These are phyloP conservation scores for Aspergillus panamensis DNA, from an alignment of 495 filamentous ascomycete species.

Conservation along the genomic window DNA sequence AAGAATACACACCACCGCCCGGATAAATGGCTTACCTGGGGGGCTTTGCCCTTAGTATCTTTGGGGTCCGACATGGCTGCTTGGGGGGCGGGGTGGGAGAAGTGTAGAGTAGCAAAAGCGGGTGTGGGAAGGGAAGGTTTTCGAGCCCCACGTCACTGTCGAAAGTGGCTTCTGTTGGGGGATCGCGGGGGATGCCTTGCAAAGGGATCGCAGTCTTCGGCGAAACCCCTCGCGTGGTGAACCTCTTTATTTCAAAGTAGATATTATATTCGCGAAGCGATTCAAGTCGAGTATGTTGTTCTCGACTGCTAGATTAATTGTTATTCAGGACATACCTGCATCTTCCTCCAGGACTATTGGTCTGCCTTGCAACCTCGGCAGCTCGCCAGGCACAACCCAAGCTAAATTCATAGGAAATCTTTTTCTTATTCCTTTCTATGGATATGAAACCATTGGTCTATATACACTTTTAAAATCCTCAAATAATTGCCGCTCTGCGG, in stretches of 20 bases:
- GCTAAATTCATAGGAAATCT: background rate
- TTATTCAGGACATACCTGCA: background rate
- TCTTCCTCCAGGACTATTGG: background rate
- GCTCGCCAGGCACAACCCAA: conserved; percentile 1
- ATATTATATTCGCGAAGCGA: too few species aligned
- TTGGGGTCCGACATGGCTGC: conserved; percentile 38
- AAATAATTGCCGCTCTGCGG: background rate
- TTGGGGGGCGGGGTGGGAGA: conserved; percentile 9
- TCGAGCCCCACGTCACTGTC: conserved; percentile 35
- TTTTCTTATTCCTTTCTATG: background rate
- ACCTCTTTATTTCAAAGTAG: background rate
- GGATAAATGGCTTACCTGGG: conserved; percentile 21
- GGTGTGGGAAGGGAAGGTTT: conserved; percentile 23
- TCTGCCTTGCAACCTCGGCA: background rate
- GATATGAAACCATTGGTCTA: background rate
- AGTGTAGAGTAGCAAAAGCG: conserved; percentile 18
- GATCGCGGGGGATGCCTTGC: conserved; percentile 7
- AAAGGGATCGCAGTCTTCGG: background rate
- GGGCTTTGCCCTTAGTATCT: conserved; percentile 41
- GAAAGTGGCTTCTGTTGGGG: conserved; percentile 12
- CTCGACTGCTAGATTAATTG: background rate
- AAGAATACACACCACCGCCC: background rate
- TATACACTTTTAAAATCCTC: background rate
- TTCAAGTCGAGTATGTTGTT: background rate
- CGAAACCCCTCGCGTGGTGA: background rate